Evolutionary conservation across 768 basidiomycete genomes (phyloP), one percentile per base, ranked within the genome.

Genomic region (Russula lepida): DNA sequence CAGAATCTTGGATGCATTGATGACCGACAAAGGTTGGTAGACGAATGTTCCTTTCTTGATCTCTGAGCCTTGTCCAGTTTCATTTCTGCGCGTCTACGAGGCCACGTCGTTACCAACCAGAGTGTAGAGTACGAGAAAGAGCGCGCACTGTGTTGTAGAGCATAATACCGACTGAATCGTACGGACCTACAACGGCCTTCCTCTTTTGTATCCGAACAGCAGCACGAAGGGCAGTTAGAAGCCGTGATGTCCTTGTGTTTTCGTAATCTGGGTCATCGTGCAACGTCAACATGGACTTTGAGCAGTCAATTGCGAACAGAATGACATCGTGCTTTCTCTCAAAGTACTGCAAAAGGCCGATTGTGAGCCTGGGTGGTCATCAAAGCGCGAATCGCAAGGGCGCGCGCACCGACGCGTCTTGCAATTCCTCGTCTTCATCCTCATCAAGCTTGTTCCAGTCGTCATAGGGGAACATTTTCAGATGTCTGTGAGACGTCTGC

Each of bases 221-320:
- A 11, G 86, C 85, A 63, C 92, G 83, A 25, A 98, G 79, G 0
- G 92, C 90, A 21, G 80, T 77, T 67, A 86, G 85, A 3, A 98
- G 71, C 68, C 94, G 87, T 59, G 84, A 91, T 1, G 84, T 89
- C 69, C 86, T 78, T 41, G 77, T 75, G 54, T 84, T 80, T 73
- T 90, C 82, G 60, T 85, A 80, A 56, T 76, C 75, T 12, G 82
- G 81, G 67, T 86, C 83, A 27, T 88, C 85, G 52, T 77, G 78
- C 46, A 86, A 80, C 39, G 76, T 77, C 27, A 89, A 85, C 95
- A 98, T 98, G 12, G 92, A 90, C 56, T 82, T 77, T 0, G 95
- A 95, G 64, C 91, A 92, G 73, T 99, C 95, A 60, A 99, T 92
- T 71, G 89, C 90, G 75, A 98, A 97, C n/a, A 98, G 74, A 49